A percentile compares a stretch with the other conserved stretches of the same genome.
Conservation (phyloP, 1,284 basidiomycete species). For the Papiliotrema terrestris region DNA sequence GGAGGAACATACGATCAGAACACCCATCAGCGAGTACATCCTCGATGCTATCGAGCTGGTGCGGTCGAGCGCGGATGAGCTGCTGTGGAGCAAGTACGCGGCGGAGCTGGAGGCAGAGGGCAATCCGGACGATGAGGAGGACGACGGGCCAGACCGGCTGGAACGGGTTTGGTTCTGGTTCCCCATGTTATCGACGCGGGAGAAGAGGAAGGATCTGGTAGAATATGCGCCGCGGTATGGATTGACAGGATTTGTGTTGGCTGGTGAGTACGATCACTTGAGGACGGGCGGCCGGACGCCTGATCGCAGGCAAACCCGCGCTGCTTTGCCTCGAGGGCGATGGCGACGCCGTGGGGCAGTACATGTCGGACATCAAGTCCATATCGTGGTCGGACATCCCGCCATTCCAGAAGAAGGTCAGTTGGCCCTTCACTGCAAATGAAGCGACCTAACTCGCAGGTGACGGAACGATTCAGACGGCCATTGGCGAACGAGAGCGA, state of each 20-base stretch:
- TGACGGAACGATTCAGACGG: conserved; percentile 48
- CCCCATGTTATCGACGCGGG: conserved; percentile 44
- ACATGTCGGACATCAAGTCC: conserved; percentile 50
- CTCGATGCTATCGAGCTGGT: conserved; percentile 26
- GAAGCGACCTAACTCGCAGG: conserved; percentile 21
- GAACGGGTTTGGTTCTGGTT: conserved; percentile 50
- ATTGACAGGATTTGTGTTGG: conserved; percentile 50
- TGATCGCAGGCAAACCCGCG: conserved; percentile 48
- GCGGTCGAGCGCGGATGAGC: background rate
- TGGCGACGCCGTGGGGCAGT: conserved; percentile 38
- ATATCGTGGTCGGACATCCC: conserved; percentile 52
- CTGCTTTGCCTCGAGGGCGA: conserved; percentile 50
- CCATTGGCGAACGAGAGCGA: conserved; percentile 18
- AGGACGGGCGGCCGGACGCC: too few species aligned
- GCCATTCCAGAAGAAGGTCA: conserved; percentile 49
- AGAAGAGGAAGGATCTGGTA: conserved; percentile 49
- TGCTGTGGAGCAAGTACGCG: background rate
- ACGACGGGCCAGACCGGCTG: conserved; percentile 12
- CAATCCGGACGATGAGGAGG: background rate
- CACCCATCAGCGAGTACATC: conserved; percentile 33
- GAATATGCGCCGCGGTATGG: conserved; percentile 41
- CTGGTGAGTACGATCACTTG: conserved; percentile 30
- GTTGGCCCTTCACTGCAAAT: conserved; percentile 2
- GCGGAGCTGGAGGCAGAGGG: background rate
- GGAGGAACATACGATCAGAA: too few species aligned